Conservation (phyloP, 345 rosid species). For the Citrus australasica region DNA sequence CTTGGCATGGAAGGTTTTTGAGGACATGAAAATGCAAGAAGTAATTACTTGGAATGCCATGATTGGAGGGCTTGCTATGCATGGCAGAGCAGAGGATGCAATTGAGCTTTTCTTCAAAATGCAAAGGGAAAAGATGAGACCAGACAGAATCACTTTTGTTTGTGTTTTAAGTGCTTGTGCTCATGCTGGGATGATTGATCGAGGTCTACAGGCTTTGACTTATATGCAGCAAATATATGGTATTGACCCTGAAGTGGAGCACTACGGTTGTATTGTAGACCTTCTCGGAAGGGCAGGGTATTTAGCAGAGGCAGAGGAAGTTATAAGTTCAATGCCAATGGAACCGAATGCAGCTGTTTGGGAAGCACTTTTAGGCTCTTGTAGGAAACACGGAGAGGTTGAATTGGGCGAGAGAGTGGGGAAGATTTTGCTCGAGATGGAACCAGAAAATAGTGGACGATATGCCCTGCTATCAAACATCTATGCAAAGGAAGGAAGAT, state of each 20-base stretch:
- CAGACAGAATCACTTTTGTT: slow-evolving; percentile 37
- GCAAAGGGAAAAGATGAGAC: slow-evolving; percentile 28
- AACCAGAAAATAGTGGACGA: slow-evolving; percentile 43
- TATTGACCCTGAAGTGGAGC: slow-evolving; percentile 37
- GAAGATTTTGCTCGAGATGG: slow-evolving; percentile 32
- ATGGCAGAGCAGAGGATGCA: slow-evolving; percentile 44
- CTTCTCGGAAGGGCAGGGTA: slow-evolving; percentile 39
- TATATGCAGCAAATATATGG: slow-evolving; percentile 28
- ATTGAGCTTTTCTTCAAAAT: slow-evolving; percentile 33
- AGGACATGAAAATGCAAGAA: slow-evolving; percentile 28
- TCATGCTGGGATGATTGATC: slow-evolving; percentile 33
- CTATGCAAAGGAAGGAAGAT: slow-evolving; percentile 41
- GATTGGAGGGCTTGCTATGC: slow-evolving; percentile 42
- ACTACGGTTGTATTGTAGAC: slow-evolving; percentile 46
- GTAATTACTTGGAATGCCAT: slow-evolving; percentile 48
- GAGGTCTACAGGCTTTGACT: slow-evolving; percentile 24
- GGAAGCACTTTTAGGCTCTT: slow-evolving; percentile 46
- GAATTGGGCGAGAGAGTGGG: slow-evolving; percentile 40
- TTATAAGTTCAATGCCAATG: slow-evolving; percentile 33
- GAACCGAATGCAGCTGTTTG: slow-evolving; percentile 41
- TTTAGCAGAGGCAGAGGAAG: slow-evolving; percentile 36
- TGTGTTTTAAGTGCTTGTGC: slow-evolving; percentile 41
- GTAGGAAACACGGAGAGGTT: slow-evolving; percentile 34
- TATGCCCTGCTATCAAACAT: slow-evolving; percentile 42
- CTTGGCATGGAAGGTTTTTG: slow-evolving; percentile 45